These are phyloP conservation scores for Mortierella sp. DNA, from an alignment of 371 early-diverging fungal species.

Conservation along the genomic window DNA sequence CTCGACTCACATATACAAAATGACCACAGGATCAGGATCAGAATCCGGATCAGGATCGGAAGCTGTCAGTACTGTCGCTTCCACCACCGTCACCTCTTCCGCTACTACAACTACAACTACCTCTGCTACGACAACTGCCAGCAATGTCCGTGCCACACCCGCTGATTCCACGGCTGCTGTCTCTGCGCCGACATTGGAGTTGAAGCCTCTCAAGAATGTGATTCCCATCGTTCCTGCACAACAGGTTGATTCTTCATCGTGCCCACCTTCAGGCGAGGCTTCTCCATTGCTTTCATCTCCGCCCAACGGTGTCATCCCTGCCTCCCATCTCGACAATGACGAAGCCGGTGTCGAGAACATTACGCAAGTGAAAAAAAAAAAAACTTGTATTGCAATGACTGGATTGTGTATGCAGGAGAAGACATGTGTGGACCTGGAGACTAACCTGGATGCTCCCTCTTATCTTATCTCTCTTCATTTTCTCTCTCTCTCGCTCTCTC, in stretches of 20 bases:
- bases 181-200: constrained; percentile 24
- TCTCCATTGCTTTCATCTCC: constrained; percentile 10
- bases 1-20: too few relatives aligned
- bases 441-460: not conserved
- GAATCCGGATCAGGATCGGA: not conserved
- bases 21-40: too few relatives aligned
- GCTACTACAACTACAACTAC: constrained; percentile 3
- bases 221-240: constrained; percentile 53
- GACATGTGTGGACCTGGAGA: not conserved
- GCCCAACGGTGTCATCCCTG: constrained; percentile 3
- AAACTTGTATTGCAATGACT: not conserved
- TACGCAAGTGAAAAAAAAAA: constrained; percentile 30
- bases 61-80: not conserved
- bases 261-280: constrained; percentile 30
- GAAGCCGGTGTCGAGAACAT: constrained; percentile 52
- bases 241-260: constrained; percentile 40
- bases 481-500: not conserved
- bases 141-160: constrained; percentile 1
- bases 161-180: not conserved
- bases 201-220: constrained; percentile 51
- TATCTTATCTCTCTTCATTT: not conserved
- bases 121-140: constrained; percentile 8
- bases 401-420: not conserved
- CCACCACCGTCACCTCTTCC: not conserved
- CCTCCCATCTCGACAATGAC: constrained; percentile 33